Base-by-base conservation (phyloP, 208 protist species). In the Trypanosoma melophagium region DNA sequence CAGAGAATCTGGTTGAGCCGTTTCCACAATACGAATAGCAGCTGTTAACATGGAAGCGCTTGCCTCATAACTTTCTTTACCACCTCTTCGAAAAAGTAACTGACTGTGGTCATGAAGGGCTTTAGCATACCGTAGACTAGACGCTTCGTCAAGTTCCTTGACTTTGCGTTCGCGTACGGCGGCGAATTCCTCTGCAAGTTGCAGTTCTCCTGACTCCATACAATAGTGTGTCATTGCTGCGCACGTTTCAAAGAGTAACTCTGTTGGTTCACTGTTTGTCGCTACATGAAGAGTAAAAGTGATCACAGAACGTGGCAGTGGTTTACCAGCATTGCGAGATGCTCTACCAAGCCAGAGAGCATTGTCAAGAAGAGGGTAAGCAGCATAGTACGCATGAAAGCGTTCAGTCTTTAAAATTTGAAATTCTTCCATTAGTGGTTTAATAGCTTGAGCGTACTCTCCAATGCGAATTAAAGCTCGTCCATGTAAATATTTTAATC, bases 301-400 rank as follows among this genome's bases (percentile, higher is more conserved):
- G 49, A 87, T 68, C 47, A 78, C 73, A 41, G 59, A 57, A 24
- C 41, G 60, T 44, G 78, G 72, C 7, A 87, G 54, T 24, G 53
- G 64, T 42, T 58, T 41, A n/a, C 77, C 79, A 22, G 57, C 68
- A 35, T 55, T 54, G 19, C 55, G 59, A 24, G 35, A 66, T 12
- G 76, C 77, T 16, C 57, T 58, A 25, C 76, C 69, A 9, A 82
- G 50, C 54, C 67, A 74, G 9, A 49, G 56, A 12, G 74, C 72
- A 19, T 52, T 69, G 51, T 87, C 81, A n/a, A 87, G 69, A 10
- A 77, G 47, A 31, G 64, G 76, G 51, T 71, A 80, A 31, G 81
- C 62, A 38, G 70, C 76, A 56, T 76, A 80, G 70, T 81, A 87
- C 17, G 78, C 66, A 55, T 83, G 78, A 31, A 81, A 69, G 2